A percentile compares a stretch with the other conserved stretches of the same genome.
phyloP scores from a whole-genome alignment of 345 rosid species.

The Cardiospermum halicacabum region DNA sequence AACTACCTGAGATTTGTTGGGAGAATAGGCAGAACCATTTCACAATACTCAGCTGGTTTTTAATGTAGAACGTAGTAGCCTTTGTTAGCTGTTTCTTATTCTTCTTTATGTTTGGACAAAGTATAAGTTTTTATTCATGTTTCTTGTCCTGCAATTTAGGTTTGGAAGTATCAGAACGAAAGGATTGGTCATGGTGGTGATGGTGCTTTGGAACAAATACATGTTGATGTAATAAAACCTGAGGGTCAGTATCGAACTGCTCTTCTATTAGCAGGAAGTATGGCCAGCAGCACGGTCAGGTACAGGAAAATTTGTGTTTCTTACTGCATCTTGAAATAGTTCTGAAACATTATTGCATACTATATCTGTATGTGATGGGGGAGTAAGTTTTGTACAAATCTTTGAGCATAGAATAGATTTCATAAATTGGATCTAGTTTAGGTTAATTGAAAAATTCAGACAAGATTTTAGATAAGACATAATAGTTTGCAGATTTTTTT shows the following conservation, averaged over 20 bases:
- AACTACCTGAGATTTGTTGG: neutral
- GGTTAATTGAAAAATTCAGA: neutral
- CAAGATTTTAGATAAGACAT: neutral
- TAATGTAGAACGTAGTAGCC: neutral
- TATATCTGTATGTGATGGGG: neutral
- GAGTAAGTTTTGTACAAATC: neutral
- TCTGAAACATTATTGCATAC: neutral
- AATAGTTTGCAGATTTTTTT: slow-evolving; percentile 1
- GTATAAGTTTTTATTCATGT: neutral
- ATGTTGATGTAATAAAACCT: slow-evolving; percentile 35
- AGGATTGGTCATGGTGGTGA: slow-evolving; percentile 46
- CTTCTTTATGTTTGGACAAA: neutral
- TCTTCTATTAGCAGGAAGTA: slow-evolving; percentile 49
- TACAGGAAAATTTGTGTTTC: slow-evolving; percentile 23
- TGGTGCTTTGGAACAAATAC: slow-evolving; percentile 45
- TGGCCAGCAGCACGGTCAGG: slow-evolving; percentile 60
- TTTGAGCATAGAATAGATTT: neutral
- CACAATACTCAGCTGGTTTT: no score
- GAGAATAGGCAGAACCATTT: no score
- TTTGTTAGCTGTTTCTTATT: neutral
- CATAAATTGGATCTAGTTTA: neutral
- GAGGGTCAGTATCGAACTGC: slow-evolving; percentile 43
- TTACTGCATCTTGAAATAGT: slow-evolving; percentile 2
- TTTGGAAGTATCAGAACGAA: slow-evolving; percentile 52
- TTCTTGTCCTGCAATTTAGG: slow-evolving; percentile 28